A percentile compares a stretch with the other conserved stretches of the same genome.
Evolutionary conservation across 768 basidiomycete genomes (phyloP).

Genomic region (Dictyophora rubrovolvata): DNA sequence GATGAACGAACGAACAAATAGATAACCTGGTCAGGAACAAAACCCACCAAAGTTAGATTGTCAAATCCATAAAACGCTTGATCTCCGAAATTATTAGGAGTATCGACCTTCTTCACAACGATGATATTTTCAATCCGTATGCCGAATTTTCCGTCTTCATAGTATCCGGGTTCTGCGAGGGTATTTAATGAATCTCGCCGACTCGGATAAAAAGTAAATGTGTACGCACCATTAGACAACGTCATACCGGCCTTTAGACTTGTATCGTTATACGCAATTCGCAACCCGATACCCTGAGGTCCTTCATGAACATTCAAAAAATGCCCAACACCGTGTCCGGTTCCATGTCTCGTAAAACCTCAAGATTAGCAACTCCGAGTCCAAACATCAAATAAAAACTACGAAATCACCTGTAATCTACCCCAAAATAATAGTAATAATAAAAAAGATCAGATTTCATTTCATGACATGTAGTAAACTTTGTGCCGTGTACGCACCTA

Average conservation of each 20-base stretch:
- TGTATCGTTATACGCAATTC: slow-evolving; percentile 57
- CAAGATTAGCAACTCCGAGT: neutral
- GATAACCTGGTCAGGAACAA: neutral
- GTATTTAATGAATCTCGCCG: neutral
- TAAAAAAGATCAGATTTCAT: neutral
- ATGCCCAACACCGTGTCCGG: slow-evolving; percentile 91
- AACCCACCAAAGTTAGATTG: slow-evolving; percentile 72
- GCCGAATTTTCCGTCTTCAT: slow-evolving; percentile 82
- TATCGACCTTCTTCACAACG: slow-evolving; percentile 59
- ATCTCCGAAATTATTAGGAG: slow-evolving; percentile 69
- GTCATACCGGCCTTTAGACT: slow-evolving; percentile 80
- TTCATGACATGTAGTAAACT: too few species aligned
- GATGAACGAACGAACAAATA: too few species aligned
- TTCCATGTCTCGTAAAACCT: slow-evolving; percentile 55
- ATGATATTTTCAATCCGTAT: slow-evolving; percentile 91
- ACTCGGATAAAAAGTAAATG: neutral
- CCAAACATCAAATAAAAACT: neutral
- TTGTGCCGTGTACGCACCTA: slow-evolving; percentile 38
- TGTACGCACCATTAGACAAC: slow-evolving; percentile 59
- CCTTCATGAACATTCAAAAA: slow-evolving; percentile 95
- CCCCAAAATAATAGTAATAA: neutral
- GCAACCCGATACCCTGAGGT: slow-evolving; percentile 42
- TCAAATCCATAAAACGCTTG: slow-evolving; percentile 83
- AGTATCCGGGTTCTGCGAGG: slow-evolving; percentile 74
- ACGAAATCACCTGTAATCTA: slow-evolving; percentile 46